Percentiles rank a stretch among this genome's conserved stretches.
These are phyloP conservation scores for Herpotrichia juniperi DNA, from an alignment of 2,329 filamentous ascomycete species.

Conservation along the genomic window DNA sequence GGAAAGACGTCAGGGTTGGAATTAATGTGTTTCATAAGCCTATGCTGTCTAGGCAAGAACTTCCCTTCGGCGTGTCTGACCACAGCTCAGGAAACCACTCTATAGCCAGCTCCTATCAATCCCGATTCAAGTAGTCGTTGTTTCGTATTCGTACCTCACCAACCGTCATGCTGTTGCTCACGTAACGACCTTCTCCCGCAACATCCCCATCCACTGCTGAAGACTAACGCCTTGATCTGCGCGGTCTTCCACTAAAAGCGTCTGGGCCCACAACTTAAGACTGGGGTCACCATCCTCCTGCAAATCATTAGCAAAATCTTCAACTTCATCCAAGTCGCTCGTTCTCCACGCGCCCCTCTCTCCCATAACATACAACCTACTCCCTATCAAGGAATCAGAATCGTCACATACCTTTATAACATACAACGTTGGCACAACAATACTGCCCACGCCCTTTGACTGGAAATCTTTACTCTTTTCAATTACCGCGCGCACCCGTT, in stretches of 20 bases:
- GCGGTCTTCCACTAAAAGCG: slow-evolving; percentile 90
- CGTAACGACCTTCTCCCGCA: slow-evolving; percentile 84
- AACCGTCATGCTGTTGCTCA: not conserved
- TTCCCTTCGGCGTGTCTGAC: not conserved
- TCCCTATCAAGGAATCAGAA: too few species aligned
- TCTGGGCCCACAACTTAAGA: slow-evolving; percentile 95
- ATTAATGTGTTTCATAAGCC: not conserved
- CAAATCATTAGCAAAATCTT: not conserved
- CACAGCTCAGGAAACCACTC: not conserved
- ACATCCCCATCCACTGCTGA: slow-evolving; percentile 87
- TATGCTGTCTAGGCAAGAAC: not conserved
- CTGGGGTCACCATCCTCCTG: slow-evolving; percentile 94
- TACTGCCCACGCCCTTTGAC: slow-evolving; percentile 87
- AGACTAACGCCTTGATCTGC: slow-evolving; percentile 93
- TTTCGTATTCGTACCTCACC: slow-evolving; percentile 10
- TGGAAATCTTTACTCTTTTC: slow-evolving; percentile 91
- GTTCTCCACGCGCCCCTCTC: too few species aligned
- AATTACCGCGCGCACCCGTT: slow-evolving; percentile 86
- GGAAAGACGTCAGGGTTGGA: not conserved
- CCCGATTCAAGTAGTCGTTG: slow-evolving; percentile 32
- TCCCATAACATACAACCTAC: too few species aligned
- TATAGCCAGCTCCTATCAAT: not conserved
- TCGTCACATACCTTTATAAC: slow-evolving; percentile 94
- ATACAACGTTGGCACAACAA: slow-evolving; percentile 90
- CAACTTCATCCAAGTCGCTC: too few species aligned